Evolutionary conservation across 495 filamentous ascomycete genomes (phyloP).

Genomic region (Diplogelasinospora grovesii): DNA sequence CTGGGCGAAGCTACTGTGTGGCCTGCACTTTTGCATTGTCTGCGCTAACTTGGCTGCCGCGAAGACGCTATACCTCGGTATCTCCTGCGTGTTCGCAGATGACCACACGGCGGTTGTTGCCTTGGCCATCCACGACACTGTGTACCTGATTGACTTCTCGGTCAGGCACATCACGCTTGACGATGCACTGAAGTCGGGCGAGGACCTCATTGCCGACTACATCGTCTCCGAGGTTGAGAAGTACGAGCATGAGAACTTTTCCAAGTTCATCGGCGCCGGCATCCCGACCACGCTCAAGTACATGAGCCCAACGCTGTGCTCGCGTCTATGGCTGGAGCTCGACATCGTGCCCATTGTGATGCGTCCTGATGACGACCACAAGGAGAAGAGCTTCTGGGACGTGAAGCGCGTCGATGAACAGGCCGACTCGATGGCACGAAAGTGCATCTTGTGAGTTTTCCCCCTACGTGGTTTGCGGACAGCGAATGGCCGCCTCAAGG

Average conservation of each 20-base stretch:
- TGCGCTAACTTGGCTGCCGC: conserved; percentile 13
- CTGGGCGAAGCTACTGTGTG: background rate
- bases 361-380: conserved; percentile 35
- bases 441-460: conserved; percentile 57
- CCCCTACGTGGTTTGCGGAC: no score
- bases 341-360: conserved; percentile 68
- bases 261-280: conserved; percentile 63
- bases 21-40: background rate
- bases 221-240: conserved; percentile 44
- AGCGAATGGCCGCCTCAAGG: background rate
- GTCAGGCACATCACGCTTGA: conserved; percentile 47
- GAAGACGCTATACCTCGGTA: conserved; percentile 59
- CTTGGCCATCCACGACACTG: conserved; percentile 68
- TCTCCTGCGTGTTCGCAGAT: conserved; percentile 48
- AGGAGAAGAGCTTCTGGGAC: conserved; percentile 44
- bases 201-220: conserved; percentile 47
- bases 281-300: conserved; percentile 44
- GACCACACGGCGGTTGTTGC: conserved; percentile 49
- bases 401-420: conserved; percentile 67
- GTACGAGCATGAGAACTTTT: conserved; percentile 55
- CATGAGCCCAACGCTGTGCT: conserved; percentile 54
- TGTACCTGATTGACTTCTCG: conserved; percentile 71
- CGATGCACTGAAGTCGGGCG: conserved; percentile 26
- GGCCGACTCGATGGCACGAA: conserved; percentile 78
- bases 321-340: conserved; percentile 71